Percentiles rank a stretch among this genome's conserved stretches.
phyloP scores from a whole-genome alignment of 148 eudicot genomes.

The Fallopia convolvulus region DNA sequence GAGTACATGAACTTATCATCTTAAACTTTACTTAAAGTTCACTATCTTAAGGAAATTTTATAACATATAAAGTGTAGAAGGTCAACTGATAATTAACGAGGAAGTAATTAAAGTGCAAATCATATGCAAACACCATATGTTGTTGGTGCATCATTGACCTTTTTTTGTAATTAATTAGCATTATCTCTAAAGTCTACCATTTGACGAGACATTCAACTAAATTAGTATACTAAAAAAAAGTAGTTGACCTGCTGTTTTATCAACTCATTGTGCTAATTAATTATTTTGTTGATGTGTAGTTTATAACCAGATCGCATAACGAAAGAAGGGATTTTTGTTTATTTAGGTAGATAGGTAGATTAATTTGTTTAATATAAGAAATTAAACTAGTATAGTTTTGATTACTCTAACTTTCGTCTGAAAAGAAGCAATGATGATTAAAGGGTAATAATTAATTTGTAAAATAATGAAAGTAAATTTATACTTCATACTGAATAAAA shows the following conservation, averaged over 20 bases:
- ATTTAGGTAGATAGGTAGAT: neutral
- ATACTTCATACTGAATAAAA: neutral
- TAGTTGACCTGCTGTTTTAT: neutral
- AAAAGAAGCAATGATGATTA: constrained; percentile 1
- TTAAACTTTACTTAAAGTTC: neutral
- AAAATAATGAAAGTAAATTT: neutral
- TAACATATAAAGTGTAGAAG: neutral
- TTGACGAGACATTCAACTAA: neutral
- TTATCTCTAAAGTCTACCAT: neutral
- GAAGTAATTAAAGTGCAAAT: neutral
- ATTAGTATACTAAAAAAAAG: constrained; percentile 1
- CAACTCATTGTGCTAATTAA: neutral
- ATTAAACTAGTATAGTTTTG: neutral
- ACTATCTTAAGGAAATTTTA: neutral
- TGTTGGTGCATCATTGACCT: constrained; percentile 6
- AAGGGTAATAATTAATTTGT: neutral
- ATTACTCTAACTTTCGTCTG: neutral
- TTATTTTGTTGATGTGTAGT: neutral
- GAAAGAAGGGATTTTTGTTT: neutral
- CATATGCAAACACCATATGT: constrained; percentile 5
- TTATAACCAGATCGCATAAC: neutral
- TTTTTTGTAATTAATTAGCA: neutral
- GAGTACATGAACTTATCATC: neutral
- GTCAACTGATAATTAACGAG: constrained; percentile 1
- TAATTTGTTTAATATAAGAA: neutral